phyloP scores from a whole-genome alignment of 495 filamentous ascomycete species.

The Tuber magnatum region DNA sequence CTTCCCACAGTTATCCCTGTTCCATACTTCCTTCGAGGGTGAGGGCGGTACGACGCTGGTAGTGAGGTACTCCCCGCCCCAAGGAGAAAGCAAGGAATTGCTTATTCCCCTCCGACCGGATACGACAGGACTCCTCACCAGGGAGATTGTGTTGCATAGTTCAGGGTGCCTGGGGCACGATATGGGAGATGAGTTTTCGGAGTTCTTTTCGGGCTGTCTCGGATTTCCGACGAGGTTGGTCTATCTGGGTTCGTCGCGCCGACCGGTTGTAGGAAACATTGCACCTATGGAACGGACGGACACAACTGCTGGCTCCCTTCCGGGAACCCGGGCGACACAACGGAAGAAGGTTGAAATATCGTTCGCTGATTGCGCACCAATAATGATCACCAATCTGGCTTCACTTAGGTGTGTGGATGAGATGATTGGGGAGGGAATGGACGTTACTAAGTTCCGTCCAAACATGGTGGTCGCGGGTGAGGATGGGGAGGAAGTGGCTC shows the following conservation, averaged over 20 bases:
- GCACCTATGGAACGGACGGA: neutral
- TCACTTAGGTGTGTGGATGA: conserved; percentile 60
- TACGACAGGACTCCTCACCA: conserved; percentile 1
- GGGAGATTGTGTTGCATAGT: conserved; percentile 22
- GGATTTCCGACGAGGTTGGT: conserved; percentile 22
- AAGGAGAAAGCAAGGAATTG: conserved; percentile 5
- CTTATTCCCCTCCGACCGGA: conserved; percentile 19
- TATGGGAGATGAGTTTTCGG: conserved; percentile 18
- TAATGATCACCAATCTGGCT: conserved; percentile 62
- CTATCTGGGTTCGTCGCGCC: conserved; percentile 23
- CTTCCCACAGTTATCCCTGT: conserved; percentile 30
- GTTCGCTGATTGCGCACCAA: conserved; percentile 75
- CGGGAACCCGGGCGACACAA: neutral
- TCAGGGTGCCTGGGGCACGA: conserved; percentile 22
- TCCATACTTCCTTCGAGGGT: conserved; percentile 6
- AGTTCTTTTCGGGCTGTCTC: conserved; percentile 28
- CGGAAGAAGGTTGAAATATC: conserved; percentile 47
- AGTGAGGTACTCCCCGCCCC: conserved; percentile 12
- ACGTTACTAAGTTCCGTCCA: conserved; percentile 73
- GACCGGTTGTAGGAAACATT: conserved; percentile 26
- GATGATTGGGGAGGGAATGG: conserved; percentile 50
- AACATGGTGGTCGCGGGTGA: conserved; percentile 63
- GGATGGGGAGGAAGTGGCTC: conserved; percentile 40
- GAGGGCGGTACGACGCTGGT: neutral
- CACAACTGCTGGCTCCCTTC: neutral